Evolutionary conservation across 805 yeast species (phyloP).

Genomic region (Yarrowia sp.): DNA sequence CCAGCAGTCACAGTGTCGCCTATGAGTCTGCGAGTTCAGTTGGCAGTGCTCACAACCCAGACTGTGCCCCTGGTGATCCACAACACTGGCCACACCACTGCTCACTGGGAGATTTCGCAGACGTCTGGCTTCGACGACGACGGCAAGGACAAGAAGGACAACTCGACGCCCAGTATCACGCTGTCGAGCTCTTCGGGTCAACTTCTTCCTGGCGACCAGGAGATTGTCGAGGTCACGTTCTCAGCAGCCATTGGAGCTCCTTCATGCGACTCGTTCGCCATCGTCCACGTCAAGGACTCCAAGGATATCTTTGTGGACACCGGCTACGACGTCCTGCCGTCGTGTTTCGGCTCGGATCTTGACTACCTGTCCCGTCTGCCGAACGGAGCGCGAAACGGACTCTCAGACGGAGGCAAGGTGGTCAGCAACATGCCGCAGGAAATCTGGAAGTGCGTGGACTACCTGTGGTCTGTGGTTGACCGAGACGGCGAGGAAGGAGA

Average conservation of each 20-base stretch:
- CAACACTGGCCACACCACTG: constrained; percentile 52
- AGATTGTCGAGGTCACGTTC: constrained; percentile 23
- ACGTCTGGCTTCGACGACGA: constrained; percentile 42
- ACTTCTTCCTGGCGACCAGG: constrained; percentile 20
- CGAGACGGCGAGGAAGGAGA: constrained; percentile 38
- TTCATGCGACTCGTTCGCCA: constrained; percentile 40
- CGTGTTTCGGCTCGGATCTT: constrained; percentile 50
- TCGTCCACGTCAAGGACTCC: constrained; percentile 47
- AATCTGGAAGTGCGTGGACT: constrained; percentile 50
- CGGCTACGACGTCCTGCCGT: constrained; percentile 45
- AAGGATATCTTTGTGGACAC: constrained; percentile 49
- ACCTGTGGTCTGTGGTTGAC: constrained; percentile 46
- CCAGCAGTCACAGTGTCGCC: constrained; percentile 53
- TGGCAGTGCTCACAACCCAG: constrained; percentile 46
- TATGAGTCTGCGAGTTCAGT: constrained; percentile 48
- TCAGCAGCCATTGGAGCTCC: constrained; percentile 24
- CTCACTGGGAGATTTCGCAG: constrained; percentile 52
- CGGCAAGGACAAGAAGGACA: constrained; percentile 41
- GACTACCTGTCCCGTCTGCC: constrained; percentile 44
- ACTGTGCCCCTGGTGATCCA: constrained; percentile 47
- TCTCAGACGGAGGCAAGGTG: constrained; percentile 34
- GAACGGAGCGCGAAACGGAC: constrained; percentile 44
- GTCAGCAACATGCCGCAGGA: constrained; percentile 49
- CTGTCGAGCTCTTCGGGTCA: not conserved
- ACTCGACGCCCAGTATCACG: constrained; percentile 41